Evolutionary conservation across 31 red algal species (phyloP).

Genomic region (Asparagopsis taxiformis): DNA sequence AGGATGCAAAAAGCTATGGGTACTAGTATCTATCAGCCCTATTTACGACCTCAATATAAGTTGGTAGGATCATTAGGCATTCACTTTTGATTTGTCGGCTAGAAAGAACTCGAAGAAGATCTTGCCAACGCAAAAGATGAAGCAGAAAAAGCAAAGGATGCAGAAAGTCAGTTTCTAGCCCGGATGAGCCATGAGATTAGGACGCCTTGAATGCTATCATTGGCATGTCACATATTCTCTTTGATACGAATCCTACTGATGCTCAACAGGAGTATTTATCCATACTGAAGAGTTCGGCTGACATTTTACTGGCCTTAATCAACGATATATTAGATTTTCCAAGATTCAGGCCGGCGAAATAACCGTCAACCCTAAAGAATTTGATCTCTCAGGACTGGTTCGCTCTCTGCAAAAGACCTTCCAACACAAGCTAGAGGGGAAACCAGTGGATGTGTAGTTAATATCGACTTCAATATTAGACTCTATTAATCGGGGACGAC

Average conservation of each 20-base stretch:
- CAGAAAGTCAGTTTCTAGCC: constrained; percentile 13
- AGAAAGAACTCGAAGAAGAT: no score
- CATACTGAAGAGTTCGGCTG: background rate
- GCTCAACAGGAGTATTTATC: background rate
- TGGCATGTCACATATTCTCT: constrained; percentile 20
- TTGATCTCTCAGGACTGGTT: background rate
- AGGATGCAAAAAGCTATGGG: no score
- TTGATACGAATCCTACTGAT: background rate
- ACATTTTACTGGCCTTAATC: constrained; percentile 7
- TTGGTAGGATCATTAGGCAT: no score
- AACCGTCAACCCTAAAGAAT: background rate
- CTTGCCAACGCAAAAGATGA: background rate
- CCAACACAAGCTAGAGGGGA: constrained; percentile 3
- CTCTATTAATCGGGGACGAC: background rate
- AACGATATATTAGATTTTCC: constrained; percentile 37
- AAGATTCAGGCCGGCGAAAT: constrained; percentile 22
- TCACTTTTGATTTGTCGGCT: no score
- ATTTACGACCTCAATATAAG: no score
- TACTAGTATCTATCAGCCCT: no score
- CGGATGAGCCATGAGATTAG: constrained; percentile 34
- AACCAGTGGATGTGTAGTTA: background rate
- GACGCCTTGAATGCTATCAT: constrained; percentile 28
- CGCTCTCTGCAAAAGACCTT: background rate
- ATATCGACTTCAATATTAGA: background rate
- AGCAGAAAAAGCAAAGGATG: background rate